Conservation (phyloP, 2,329 filamentous ascomycete species). For the Zasmidium citrigriseum region DNA sequence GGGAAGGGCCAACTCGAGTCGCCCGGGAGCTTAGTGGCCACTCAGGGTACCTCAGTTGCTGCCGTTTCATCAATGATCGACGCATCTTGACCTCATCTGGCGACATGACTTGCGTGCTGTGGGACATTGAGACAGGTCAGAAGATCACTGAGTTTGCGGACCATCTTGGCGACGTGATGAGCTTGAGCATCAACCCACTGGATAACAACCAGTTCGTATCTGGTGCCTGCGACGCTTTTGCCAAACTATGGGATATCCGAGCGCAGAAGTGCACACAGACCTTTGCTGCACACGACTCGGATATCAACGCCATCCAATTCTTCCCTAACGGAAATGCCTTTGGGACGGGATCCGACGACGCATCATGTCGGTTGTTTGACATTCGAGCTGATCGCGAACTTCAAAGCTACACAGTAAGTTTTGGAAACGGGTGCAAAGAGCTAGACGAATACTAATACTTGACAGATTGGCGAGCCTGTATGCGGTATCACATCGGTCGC, state of each 20-base stretch:
- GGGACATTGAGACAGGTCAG: conserved; percentile 97
- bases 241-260: conserved; percentile 98
- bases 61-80: conserved; percentile 97
- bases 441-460: conserved; percentile 19
- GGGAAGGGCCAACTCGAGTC: conserved; percentile 95
- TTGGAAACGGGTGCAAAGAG: not conserved
- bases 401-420: conserved; percentile 65
- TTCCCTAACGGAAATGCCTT: conserved; percentile 99
- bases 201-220: conserved; percentile 99
- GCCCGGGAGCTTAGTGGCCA: conserved; percentile 95
- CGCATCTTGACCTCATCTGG: conserved; percentile 97
- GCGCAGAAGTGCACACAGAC: conserved; percentile 98
- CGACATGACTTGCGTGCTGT: conserved; percentile 99
- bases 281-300: conserved; percentile 96
- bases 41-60: conserved; percentile 96
- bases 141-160: conserved; percentile 98
- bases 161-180: conserved; percentile 98
- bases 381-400: conserved; percentile 88
- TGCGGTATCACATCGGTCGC: conserved; percentile 98
- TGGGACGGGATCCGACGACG: conserved; percentile 95
- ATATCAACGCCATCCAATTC: conserved; percentile 99
- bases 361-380: conserved; percentile 95
- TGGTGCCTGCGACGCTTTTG: conserved; percentile 97
- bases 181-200: conserved; percentile 97
- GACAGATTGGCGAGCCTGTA: conserved; percentile 89